These are phyloP conservation scores for Curvularia sp. DNA, from an alignment of 2,329 filamentous ascomycete genomes.

Conservation along the genomic window DNA sequence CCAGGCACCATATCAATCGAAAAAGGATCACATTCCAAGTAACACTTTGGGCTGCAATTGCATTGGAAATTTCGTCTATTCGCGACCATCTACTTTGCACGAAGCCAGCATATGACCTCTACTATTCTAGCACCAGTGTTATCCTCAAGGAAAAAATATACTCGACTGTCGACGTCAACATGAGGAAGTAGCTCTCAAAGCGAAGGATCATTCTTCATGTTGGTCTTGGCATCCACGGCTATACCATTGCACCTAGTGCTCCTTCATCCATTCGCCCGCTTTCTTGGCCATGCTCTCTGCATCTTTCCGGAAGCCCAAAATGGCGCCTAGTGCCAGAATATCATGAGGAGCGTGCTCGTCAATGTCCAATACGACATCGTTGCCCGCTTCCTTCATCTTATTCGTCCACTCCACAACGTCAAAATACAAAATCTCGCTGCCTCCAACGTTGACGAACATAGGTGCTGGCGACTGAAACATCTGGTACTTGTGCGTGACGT, in stretches of 20 bases:
- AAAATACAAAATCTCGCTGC: conserved; percentile 52
- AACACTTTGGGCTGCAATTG: not conserved
- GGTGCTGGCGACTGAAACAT: conserved; percentile 52
- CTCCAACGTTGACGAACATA: conserved; percentile 53
- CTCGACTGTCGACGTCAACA: not conserved
- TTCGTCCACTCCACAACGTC: conserved; percentile 50
- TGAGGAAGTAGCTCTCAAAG: not conserved
- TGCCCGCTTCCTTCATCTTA: conserved; percentile 50
- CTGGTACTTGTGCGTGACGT: conserved; percentile 49
- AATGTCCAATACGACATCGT: conserved; percentile 52
- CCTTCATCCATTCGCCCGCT: conserved; percentile 48
- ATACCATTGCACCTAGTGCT: not conserved
- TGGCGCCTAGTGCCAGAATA: conserved; percentile 51
- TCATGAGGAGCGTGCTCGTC: conserved; percentile 56
- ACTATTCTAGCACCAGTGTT: not conserved
- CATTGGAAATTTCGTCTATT: not conserved
- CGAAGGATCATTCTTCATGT: not conserved
- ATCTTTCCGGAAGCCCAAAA: conserved; percentile 54
- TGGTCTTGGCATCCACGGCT: not conserved
- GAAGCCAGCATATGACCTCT: too few species aligned
- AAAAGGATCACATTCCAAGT: not conserved
- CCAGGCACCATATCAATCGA: too few species aligned
- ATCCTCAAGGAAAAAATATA: not conserved
- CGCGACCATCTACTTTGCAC: not conserved
- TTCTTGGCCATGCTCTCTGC: conserved; percentile 44